A percentile compares a stretch with the other conserved stretches of the same genome.
Evolutionary conservation across 1,284 basidiomycete species (phyloP).

Genomic region (Vanrija pseudolonga): DNA sequence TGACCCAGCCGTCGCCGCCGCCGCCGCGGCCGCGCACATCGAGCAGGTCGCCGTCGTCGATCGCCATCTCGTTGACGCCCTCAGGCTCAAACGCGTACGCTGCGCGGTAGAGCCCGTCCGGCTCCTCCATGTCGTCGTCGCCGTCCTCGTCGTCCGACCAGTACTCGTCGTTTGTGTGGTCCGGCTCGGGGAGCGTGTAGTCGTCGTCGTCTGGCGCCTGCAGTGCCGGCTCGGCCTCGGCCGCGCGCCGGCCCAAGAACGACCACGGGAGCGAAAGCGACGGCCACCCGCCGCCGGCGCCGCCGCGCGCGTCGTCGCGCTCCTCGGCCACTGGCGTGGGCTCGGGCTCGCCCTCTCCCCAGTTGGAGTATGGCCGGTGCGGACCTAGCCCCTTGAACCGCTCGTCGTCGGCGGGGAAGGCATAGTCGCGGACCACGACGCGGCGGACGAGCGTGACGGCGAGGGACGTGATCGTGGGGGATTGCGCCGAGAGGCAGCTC

Average conservation of each 20-base stretch:
- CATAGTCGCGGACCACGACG: constrained; percentile 42
- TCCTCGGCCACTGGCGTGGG: constrained; percentile 2
- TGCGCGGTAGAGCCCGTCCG: constrained; percentile 39
- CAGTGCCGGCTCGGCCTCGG: not conserved
- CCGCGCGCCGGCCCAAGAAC: constrained; percentile 12
- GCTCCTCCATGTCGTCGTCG: constrained; percentile 32
- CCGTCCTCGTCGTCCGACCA: constrained; percentile 13
- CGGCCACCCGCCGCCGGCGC: constrained; percentile 16
- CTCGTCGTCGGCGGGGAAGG: constrained; percentile 30
- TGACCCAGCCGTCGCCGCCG: constrained; percentile 43
- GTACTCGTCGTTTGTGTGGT: constrained; percentile 11
- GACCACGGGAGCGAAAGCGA: constrained; percentile 18
- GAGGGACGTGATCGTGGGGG: no score
- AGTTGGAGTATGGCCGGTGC: constrained; percentile 12
- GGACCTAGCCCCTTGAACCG: constrained; percentile 28
- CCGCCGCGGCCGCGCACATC: constrained; percentile 43
- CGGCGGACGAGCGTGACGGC: constrained; percentile 6
- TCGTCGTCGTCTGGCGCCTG: not conserved
- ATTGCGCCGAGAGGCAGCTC: no score
- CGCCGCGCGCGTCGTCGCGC: constrained; percentile 19
- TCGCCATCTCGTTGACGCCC: constrained; percentile 42
- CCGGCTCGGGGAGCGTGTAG: constrained; percentile 8
- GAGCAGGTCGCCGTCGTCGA: constrained; percentile 42
- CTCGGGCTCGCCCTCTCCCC: constrained; percentile 17
- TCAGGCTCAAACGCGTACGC: constrained; percentile 42